Evolutionary conservation across 176 grass and related monocot species (phyloP), one percentile per base, ranked within the genome.

Genomic region (Zea mays): DNA sequence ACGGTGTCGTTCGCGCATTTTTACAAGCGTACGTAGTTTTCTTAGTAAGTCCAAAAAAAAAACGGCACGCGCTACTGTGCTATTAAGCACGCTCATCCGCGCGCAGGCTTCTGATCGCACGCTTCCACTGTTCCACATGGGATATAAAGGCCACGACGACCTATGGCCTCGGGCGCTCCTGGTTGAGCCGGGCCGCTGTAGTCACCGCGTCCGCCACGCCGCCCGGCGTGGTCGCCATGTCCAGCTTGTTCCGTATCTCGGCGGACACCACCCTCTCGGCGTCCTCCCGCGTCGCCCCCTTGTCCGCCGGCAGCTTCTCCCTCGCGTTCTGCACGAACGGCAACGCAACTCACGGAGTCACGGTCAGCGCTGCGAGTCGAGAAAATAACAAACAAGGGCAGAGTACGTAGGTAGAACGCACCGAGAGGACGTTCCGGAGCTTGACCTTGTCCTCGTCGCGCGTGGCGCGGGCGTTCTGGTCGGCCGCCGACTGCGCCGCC

Each of bases 181-280:
- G 85, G 46, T 94, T 94, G 67, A 91, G 68, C 62, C 62, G 72
- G 27, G 93, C 90, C 44, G 89, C 93, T 20, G 82, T 76, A n/a
- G 79, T 76, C 82, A 92, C 82, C 7, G 82, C 78, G 5, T 71
- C 74, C 6, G 84, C 89, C n/a, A 90, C 88, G 55, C 88, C 88
- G 3, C 65, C 84, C 10, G 36, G 71, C 15, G 71, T 81, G 6
- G 39, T 64, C 38, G 37, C 59, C 52, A 79, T 66, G 80, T 90
- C 21, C n/a, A 6, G 50, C 47, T 43, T 83, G 78, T 82, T 90
- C 72, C 84, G 27, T 11, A 83, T 57, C 89, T 96, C 92, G 8
- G 85, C 88, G 5, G 55, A 76, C 37, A 61, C 69, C 9, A 93
- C 90, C 72, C 62, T 76, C 79, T 78, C 80, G 1, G 85, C 90